Conservation (phyloP, 2,329 filamentous ascomycete genomes). For the Aureobasidium pullulans region DNA sequence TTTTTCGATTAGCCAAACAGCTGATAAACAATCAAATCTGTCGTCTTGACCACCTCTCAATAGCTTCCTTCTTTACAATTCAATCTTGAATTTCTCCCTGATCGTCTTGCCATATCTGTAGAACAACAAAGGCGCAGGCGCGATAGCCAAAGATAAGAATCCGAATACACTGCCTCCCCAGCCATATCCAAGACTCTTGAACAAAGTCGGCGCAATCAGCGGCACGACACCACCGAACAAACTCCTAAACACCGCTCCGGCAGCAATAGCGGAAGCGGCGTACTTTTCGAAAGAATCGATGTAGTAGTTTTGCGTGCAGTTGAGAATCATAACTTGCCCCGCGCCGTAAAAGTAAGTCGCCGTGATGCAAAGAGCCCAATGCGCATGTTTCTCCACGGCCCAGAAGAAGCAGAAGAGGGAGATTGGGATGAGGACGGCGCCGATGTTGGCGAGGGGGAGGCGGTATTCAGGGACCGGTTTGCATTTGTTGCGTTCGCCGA, state of each 20-base stretch:
- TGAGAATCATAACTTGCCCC: constrained; percentile 47
- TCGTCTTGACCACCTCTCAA: too few relatives aligned
- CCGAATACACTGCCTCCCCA: constrained; percentile 45
- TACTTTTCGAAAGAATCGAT: constrained; percentile 46
- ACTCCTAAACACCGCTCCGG: constrained; percentile 41
- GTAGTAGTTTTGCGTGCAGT: constrained; percentile 49
- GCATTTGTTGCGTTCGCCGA: constrained; percentile 34
- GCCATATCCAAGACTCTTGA: constrained; percentile 40
- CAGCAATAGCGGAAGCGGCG: constrained; percentile 44
- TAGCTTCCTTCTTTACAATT: constrained; percentile 18
- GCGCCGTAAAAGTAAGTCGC: constrained; percentile 44
- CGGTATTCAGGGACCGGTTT: constrained; percentile 38
- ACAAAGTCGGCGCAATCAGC: constrained; percentile 36
- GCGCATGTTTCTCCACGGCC: constrained; percentile 34
- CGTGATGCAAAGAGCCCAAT: constrained; percentile 36
- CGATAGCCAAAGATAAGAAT: constrained; percentile 38
- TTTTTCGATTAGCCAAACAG: too few relatives aligned
- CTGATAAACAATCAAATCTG: too few relatives aligned
- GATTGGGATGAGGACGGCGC: constrained; percentile 35
- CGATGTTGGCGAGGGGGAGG: constrained; percentile 40
- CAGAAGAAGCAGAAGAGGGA: constrained; percentile 40
- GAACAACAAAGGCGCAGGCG: constrained; percentile 44
- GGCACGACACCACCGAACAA: constrained; percentile 42
- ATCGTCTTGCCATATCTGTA: constrained; percentile 41
- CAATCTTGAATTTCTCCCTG: constrained; percentile 38